phyloP scores from a whole-genome alignment of 768 basidiomycete species.

The Trametes villosa region DNA sequence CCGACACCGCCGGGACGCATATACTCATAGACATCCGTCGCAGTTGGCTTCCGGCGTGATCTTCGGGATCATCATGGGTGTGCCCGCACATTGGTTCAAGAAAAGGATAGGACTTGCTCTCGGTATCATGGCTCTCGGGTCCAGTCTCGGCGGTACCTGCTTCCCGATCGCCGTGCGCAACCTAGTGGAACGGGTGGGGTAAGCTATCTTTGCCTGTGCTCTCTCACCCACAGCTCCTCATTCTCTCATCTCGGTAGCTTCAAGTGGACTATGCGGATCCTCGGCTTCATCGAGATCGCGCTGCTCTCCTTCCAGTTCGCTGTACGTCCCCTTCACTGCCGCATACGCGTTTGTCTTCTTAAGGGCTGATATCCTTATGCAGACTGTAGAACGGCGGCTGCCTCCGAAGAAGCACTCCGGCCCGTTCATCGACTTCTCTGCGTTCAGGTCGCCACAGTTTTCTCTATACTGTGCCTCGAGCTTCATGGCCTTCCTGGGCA shows the following conservation, averaged over 20 bases:
- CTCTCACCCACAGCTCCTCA: neutral
- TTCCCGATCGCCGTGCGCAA: constrained; percentile 66
- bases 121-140: constrained; percentile 66
- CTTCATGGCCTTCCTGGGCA: constrained; percentile 63
- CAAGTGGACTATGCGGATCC: constrained; percentile 73
- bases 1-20: too few relatives aligned
- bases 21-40: neutral
- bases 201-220: constrained; percentile 32
- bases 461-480: constrained; percentile 60
- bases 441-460: constrained; percentile 58
- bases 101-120: constrained; percentile 57
- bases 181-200: constrained; percentile 61
- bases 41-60: constrained; percentile 51
- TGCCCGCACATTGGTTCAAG: constrained; percentile 78
- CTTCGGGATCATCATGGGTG: constrained; percentile 62
- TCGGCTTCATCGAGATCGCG: constrained; percentile 64
- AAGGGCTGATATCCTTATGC: constrained; percentile 25
- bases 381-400: constrained; percentile 47
- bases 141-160: constrained; percentile 69
- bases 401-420: constrained; percentile 57
- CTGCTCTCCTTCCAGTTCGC: constrained; percentile 40
- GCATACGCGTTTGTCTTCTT: constrained; percentile 6
- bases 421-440: constrained; percentile 63
- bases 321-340: constrained; percentile 3
- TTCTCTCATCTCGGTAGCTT: constrained; percentile 39